Base-by-base conservation (phyloP, 2,329 filamentous ascomycete genomes). In the Venturia carpophila region DNA sequence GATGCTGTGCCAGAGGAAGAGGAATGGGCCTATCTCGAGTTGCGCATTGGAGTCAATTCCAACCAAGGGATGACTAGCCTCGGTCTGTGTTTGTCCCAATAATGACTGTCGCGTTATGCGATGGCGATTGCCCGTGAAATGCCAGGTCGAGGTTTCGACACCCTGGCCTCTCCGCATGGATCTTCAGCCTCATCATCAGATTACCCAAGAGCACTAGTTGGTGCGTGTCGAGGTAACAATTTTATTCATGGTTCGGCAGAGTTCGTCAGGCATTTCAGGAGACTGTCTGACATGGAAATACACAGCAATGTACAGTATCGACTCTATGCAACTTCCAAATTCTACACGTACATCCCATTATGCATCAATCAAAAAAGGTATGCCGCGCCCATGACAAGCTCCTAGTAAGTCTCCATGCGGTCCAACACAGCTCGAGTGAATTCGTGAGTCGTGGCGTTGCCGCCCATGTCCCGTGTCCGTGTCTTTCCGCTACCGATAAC, bases 391-490 rank as follows among this genome's bases (percentile, higher is more conserved):
- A 19, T 58, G 21, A n/a, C 27, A 5, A 58, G 3, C 37, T 27
- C 52, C 42, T 62, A 65, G n/a, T 65, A 55, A 43, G 63, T 73
- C 83, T 97, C 93, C 92, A 99, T 96, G 84, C 94, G 91, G 82
- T 92, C 86, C 75, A 99, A 84, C 75, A 99, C 90, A 72, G 94
- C 92, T 73, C 88, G 84, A 73, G 94, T 97, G 82, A 97, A 99
- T 78, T 97, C 87, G 79, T 97, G 87, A 69, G 93, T 99, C 72
- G 89, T 91, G 74, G 86, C 86, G 70, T 87, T 81, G 76, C 94
- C 94, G 75, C 93, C 93, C 94, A 99, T 97, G 76, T 99, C 94
- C 73, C 89, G 88, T 69, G 94, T 99, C 77, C 92, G 88, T 74
- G 86, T 83, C 80, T 91, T 88, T 77, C 92, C 94, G 75, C 97